Evolutionary conservation across 108 stramenopile genomes (phyloP), one percentile per base, ranked within the genome.

Genomic region (Conticribra guillardii): DNA sequence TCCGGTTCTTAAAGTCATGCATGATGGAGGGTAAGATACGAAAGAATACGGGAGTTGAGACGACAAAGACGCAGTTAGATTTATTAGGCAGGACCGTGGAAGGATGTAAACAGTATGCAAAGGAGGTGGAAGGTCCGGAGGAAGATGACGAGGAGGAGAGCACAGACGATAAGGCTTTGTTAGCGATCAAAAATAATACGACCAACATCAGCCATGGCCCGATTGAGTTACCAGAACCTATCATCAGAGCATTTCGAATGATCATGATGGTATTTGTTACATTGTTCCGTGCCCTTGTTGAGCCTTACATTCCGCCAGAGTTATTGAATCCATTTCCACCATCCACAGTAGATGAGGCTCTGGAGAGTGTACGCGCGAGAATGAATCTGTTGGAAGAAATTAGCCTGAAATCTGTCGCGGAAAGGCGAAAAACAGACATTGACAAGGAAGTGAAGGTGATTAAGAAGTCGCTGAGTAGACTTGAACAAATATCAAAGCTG

Each of bases 1-100:
- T 94, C 2, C 68, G 80, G 27, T 89, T 94, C 65, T 56, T 81
- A 29, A 90, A 90, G 53, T 79, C 53, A 3, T 83, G 82, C 15
- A 71, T 90, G 85, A 82, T 89, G 48, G 82, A 84, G 50, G 77
- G 78, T 18, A 79, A 90, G 54, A 93, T 93, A 57, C 60, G 67
- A 30, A 72, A 45, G 8, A 78, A 78, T 50, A 72, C 71, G 0
- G 56, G 64, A 14, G 68, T 33, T 14, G 76, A 72, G 45, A 72
- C 71, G 0, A 59, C 53, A 4, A 72, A 66, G 31, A 47, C 59
- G 28, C 73, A 74, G 59, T 27, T 44, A 33, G 64, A 56, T 8
- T 54, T 78, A 34, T 45, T 67, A 55, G 52, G 46, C 11, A 67
- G 51, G 30, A 59, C 49, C 27, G 22, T 37, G n/a, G 76, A 78